Evolutionary conservation across 78 protist genomes (phyloP).

Genomic region (Guillardia theta): DNA sequence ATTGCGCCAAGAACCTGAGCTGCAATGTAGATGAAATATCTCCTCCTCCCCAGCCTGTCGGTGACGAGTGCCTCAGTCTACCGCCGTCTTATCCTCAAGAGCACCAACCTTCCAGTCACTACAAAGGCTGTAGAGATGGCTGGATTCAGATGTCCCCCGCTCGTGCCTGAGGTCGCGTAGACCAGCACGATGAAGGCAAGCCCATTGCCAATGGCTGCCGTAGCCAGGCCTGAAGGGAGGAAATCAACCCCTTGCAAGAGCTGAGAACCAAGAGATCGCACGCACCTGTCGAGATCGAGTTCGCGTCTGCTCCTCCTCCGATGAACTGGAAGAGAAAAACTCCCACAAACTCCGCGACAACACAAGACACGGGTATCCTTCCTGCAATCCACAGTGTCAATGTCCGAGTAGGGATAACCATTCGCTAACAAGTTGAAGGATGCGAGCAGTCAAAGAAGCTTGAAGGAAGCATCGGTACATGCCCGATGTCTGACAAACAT

Average conservation of each 20-base stretch:
- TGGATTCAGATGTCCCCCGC: conserved; percentile 59
- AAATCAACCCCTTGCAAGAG: neutral
- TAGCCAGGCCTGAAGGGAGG: neutral
- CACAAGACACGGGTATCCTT: neutral
- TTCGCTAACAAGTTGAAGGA: too few species aligned
- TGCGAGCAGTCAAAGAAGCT: too few species aligned
- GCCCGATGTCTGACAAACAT: too few species aligned
- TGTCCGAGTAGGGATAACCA: too few species aligned
- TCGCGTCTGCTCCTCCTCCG: conserved; percentile 23
- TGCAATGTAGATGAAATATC: too few species aligned
- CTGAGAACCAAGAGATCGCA: neutral
- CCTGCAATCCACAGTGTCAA: neutral
- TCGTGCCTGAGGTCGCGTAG: neutral
- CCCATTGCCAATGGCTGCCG: conserved; percentile 48
- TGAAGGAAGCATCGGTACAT: too few species aligned
- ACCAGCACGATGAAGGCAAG: conserved; percentile 21
- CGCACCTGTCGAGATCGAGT: neutral
- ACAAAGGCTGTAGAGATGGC: conserved; percentile 48
- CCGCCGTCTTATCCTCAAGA: too few species aligned
- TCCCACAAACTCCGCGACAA: conserved; percentile 26
- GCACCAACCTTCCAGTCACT: conserved; percentile 29
- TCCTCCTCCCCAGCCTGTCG: too few species aligned
- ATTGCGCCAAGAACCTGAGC: conserved; percentile 31
- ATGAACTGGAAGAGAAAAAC: conserved; percentile 28
- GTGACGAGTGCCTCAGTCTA: too few species aligned